Conservation (phyloP, 1,139 yeast genomes). For the Magnusiomyces clavatus region DNA sequence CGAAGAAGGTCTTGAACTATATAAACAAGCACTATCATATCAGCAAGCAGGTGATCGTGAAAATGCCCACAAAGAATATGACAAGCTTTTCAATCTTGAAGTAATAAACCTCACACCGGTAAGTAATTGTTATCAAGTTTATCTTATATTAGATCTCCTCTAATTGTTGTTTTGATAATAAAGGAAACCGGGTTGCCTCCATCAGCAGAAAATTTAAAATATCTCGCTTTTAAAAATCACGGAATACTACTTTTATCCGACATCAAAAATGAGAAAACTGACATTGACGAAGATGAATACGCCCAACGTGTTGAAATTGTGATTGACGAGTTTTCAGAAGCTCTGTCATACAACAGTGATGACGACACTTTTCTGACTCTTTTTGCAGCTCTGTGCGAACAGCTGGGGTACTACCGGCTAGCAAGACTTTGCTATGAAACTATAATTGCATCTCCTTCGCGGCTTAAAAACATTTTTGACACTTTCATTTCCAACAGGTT, state of each 20-base stretch:
- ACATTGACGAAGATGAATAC: conserved; percentile 22
- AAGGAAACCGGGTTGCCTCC: conserved; percentile 45
- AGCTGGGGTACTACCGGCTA: conserved; percentile 37
- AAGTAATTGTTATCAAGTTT: conserved; percentile 18
- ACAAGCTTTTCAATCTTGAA: conserved; percentile 57
- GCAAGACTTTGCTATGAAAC: conserved; percentile 62
- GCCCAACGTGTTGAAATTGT: conserved; percentile 26
- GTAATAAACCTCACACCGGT: conserved; percentile 38
- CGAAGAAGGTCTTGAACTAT: conserved; percentile 75
- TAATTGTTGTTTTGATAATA: not conserved
- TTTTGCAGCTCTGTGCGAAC: conserved; percentile 22
- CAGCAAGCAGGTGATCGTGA: conserved; percentile 47
- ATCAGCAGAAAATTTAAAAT: conserved; percentile 62
- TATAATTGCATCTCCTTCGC: conserved; percentile 31
- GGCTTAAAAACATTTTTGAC: conserved; percentile 23
- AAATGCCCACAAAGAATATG: conserved; percentile 50
- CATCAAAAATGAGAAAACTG: conserved; percentile 28
- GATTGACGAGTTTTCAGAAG: conserved; percentile 29
- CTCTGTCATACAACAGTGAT: conserved; percentile 28
- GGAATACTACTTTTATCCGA: conserved; percentile 63
- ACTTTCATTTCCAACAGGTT: conserved; percentile 17
- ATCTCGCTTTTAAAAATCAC: conserved; percentile 71
- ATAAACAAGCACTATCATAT: conserved; percentile 57
- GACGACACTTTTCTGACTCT: conserved; percentile 28
- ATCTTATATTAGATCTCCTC: not conserved